phyloP scores from a whole-genome alignment of 306 rosid genomes.

The Glycyrrhiza uralensis region DNA sequence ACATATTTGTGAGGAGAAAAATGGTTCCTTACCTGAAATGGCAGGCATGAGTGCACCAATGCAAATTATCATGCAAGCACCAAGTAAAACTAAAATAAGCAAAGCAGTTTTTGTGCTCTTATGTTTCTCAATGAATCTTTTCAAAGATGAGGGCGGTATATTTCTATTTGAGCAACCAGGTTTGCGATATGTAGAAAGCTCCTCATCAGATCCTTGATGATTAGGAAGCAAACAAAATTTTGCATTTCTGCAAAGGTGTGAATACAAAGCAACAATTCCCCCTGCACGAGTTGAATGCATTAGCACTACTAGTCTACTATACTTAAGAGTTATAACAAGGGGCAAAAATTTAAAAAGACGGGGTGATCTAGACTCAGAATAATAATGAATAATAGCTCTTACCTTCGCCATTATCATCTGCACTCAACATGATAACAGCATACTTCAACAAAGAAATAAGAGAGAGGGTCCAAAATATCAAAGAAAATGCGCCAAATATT shows the following conservation, averaged over 20 bases:
- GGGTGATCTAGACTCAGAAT: not conserved
- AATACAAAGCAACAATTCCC: conserved; percentile 69
- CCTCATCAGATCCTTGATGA: conserved; percentile 80
- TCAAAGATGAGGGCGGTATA: conserved; percentile 43
- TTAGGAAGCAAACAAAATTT: conserved; percentile 74
- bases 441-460: conserved; percentile 66
- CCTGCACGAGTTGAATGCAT: conserved; percentile 52
- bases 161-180: conserved; percentile 51
- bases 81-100: conserved; percentile 68
- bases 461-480: conserved; percentile 74
- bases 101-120: conserved; percentile 49
- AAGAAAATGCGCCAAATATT: conserved; percentile 67
- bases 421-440: conserved; percentile 48
- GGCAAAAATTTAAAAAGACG: not conserved
- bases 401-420: conserved; percentile 85
- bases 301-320: conserved; percentile 14
- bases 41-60: conserved; percentile 74
- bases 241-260: conserved; percentile 76
- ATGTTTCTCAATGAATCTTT: conserved; percentile 66
- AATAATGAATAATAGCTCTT: conserved; percentile 14
- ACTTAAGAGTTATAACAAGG: not conserved
- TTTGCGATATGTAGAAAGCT: conserved; percentile 61
- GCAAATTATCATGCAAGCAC: conserved; percentile 79
- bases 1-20: conserved; percentile 8
- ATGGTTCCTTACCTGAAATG: conserved; percentile 52